A percentile compares a stretch with the other conserved stretches of the same genome.
phyloP scores from a whole-genome alignment of 2,329 filamentous ascomycete species.

The Aschersonia sp. region DNA sequence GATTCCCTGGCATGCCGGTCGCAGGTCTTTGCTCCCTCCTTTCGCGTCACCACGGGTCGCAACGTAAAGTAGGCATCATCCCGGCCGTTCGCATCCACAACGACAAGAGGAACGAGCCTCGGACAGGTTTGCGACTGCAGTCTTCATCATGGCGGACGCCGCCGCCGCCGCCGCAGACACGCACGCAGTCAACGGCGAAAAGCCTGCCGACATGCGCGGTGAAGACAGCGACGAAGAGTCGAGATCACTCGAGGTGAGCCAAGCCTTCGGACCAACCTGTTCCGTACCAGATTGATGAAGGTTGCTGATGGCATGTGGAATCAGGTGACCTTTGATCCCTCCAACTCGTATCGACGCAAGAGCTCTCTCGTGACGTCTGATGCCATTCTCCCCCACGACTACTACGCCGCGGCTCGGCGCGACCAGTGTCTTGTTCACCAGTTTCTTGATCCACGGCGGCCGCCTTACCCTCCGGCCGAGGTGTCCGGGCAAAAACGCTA shows the following conservation, averaged over 20 bases:
- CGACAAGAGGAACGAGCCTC: no score
- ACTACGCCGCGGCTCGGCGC: constrained; percentile 12
- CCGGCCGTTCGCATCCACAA: no score
- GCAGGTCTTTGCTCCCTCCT: neutral
- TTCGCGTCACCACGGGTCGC: no score
- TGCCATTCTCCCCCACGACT: constrained; percentile 17
- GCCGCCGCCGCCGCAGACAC: constrained; percentile 2
- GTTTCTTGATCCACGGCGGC: constrained; percentile 43
- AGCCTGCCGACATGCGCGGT: neutral
- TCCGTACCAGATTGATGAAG: neutral
- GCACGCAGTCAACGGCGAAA: constrained; percentile 7
- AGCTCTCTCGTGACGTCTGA: constrained; percentile 47
- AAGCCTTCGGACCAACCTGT: neutral
- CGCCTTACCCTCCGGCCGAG: constrained; percentile 13
- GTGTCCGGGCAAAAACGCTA: constrained; percentile 13
- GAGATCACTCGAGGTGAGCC: constrained; percentile 33
- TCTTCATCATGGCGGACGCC: neutral
- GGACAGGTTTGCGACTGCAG: no score
- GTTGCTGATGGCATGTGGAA: neutral
- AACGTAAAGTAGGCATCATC: no score
- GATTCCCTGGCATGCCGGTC: neutral
- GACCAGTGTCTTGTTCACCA: constrained; percentile 53
- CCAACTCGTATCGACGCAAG: constrained; percentile 49
- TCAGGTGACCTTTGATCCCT: constrained; percentile 48
- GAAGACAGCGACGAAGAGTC: constrained; percentile 30